A percentile compares a stretch with the other conserved stretches of the same genome.
Conservation (phyloP, 495 filamentous ascomycete species). For the Evernia prunastri region DNA sequence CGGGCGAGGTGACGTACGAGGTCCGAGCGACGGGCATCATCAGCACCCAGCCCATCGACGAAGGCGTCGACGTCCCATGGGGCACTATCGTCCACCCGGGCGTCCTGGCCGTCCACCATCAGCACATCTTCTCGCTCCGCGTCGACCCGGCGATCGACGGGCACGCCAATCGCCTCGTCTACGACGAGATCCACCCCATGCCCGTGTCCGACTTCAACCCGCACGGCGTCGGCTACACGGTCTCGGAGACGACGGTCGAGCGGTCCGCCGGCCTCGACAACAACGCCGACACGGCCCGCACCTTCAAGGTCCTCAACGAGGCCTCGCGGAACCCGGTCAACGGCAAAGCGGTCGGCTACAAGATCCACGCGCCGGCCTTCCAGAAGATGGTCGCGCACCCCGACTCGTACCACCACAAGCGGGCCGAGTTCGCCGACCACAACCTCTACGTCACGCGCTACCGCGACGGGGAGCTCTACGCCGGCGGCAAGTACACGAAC, state of each 20-base stretch:
- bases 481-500: conserved; percentile 81
- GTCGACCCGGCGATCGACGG: conserved; percentile 80
- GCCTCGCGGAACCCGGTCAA: conserved; percentile 63
- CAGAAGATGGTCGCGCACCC: conserved; percentile 72
- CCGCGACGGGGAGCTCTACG: conserved; percentile 69
- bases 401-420: conserved; percentile 59
- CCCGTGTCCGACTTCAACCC: conserved; percentile 71
- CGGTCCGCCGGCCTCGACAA: conserved; percentile 59
- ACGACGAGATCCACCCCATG: conserved; percentile 67
- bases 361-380: conserved; percentile 65
- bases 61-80: conserved; percentile 60
- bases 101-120: conserved; percentile 71
- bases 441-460: conserved; percentile 78
- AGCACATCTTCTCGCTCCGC: conserved; percentile 86
- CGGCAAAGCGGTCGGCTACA: conserved; percentile 70
- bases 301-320: conserved; percentile 76
- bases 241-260: conserved; percentile 52
- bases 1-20: conserved; percentile 73
- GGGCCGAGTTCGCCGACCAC: conserved; percentile 77
- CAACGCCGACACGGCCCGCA: conserved; percentile 55
- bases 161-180: conserved; percentile 60
- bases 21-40: conserved; percentile 82
- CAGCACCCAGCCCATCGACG: conserved; percentile 73
- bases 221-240: conserved; percentile 68
- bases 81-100: conserved; percentile 85